Evolutionary conservation across 2,329 filamentous ascomycete genomes (phyloP), one percentile per base, ranked within the genome.

Genomic region (Moelleriella libera): DNA sequence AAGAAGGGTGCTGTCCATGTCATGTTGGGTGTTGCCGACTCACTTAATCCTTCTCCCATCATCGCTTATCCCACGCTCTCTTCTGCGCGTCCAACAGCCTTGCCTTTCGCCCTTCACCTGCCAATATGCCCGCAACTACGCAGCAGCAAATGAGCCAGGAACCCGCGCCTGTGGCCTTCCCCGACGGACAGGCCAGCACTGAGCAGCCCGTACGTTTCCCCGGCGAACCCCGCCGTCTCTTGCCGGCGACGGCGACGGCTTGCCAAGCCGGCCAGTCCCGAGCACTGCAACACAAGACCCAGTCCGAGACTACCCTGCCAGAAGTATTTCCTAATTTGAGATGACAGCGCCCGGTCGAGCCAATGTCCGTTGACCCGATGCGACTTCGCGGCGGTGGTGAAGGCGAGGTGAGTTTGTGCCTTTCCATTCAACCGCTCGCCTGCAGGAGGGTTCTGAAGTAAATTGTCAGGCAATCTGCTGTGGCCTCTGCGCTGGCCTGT

Each of bases 401-500:
- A 21, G 61, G 59, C 50, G 61, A 59, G 58, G 64, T 67, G 58
- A 56, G 60, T 51, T 9, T 5, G 11, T 41, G 14, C 29, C n/a
- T 11, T 21, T 37, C 12, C 12, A 9, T 37, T 12, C 34, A 12
- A 9, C 34, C 8, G 34, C 34, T 37, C 12, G 12, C 34, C 8
- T 37, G 8, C 12, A 8, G 8, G 12, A 9, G 8, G 34, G 34
- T 37, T 37, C 34, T 37, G 34, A 37, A 8, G 32, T 32, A 44
- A 30, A 43, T 28, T n/a, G 14, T 11, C 40, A 67, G 65, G 65
- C 64, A 11, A 53, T 67, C 44, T 67, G 64, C 57, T 68, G 64
- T 48, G 65, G 65, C 30, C 56, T 67, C 45, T 67, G 64, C 48
- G 63, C 64, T 5, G 64, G 65, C 28, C 56, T 67, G 4, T 64